Conservation (phyloP, 345 rosid genomes). For the Gossypium thurberi region DNA sequence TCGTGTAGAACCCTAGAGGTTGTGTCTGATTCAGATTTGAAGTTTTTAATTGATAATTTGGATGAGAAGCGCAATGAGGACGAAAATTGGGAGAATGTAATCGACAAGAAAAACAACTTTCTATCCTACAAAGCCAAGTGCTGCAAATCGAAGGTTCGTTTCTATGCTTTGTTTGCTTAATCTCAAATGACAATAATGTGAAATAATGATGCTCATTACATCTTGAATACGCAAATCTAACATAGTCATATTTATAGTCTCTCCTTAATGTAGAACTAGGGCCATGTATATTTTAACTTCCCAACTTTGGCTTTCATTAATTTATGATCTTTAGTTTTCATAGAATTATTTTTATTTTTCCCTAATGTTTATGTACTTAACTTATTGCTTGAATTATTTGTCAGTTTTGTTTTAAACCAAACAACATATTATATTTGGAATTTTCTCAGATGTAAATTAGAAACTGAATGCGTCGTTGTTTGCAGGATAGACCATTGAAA, state of each 20-base stretch:
- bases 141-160: slow-evolving; percentile 62
- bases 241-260: background rate
- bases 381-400: background rate
- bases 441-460: background rate
- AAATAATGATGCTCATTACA: background rate
- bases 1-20: slow-evolving; percentile 2
- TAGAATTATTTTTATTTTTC: background rate
- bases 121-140: slow-evolving; percentile 61
- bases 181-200: background rate
- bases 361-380: background rate
- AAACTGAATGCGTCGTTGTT: slow-evolving; percentile 8
- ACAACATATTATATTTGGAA: background rate
- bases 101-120: slow-evolving; percentile 43
- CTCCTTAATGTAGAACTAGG: background rate
- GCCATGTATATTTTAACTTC: background rate
- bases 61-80: slow-evolving; percentile 24
- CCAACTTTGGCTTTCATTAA: background rate
- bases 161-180: background rate
- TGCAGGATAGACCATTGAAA: slow-evolving; percentile 76
- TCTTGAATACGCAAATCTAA: background rate
- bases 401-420: background rate
- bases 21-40: slow-evolving; percentile 37
- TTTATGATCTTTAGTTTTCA: background rate
- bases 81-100: slow-evolving; percentile 61
- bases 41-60: slow-evolving; percentile 49